Evolutionary conservation across 768 basidiomycete genomes (phyloP).

Genomic region (Pleurotus salmoneostramineus): DNA sequence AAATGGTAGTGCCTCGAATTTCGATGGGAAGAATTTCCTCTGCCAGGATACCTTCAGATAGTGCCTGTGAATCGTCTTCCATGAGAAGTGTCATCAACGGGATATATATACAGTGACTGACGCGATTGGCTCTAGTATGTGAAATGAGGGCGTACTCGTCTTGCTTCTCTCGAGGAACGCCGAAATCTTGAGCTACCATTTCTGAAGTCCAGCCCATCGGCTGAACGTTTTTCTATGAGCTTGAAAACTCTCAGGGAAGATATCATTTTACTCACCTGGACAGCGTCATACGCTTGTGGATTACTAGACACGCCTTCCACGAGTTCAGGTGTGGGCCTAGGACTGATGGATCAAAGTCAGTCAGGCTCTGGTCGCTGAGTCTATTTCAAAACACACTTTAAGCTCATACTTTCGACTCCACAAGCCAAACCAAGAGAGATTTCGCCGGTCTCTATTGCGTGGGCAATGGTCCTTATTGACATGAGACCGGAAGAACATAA

Average conservation of each 20-base stretch:
- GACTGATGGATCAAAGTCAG: constrained; percentile 31
- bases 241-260: neutral
- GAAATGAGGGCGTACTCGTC: constrained; percentile 89
- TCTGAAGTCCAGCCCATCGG: constrained; percentile 97
- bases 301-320: constrained; percentile 52
- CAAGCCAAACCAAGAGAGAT: constrained; percentile 83
- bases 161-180: constrained; percentile 76
- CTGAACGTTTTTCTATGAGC: constrained; percentile 26
- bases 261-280: constrained; percentile 44
- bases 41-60: constrained; percentile 67
- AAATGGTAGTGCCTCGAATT: constrained; percentile 60
- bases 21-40: constrained; percentile 90
- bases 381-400: constrained; percentile 45
- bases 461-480: constrained; percentile 88
- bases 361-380: constrained; percentile 3
- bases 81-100: neutral
- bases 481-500: constrained; percentile 93
- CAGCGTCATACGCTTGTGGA: constrained; percentile 69
- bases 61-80: constrained; percentile 39
- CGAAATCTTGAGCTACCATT: constrained; percentile 79
- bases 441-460: constrained; percentile 81
- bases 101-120: constrained; percentile 16
- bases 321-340: constrained; percentile 72
- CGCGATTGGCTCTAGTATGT: constrained; percentile 74
- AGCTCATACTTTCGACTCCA: constrained; percentile 80